Evolutionary conservation across 306 rosid genomes (phyloP).

Genomic region (Aeschynomene evenia): DNA sequence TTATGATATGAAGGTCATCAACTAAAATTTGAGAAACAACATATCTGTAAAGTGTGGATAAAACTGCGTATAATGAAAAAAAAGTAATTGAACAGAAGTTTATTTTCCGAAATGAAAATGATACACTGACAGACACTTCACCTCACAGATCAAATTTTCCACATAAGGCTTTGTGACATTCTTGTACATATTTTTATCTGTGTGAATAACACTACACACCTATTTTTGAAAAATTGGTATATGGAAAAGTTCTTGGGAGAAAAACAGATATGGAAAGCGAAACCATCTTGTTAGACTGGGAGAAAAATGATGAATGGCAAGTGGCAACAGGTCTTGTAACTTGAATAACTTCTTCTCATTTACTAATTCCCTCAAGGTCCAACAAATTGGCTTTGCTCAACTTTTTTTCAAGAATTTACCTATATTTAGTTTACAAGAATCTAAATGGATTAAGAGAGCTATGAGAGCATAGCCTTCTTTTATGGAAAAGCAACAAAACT

Average conservation of each 20-base stretch:
- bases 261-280: neutral
- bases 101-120: neutral
- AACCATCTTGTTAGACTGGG: neutral
- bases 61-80: too few species aligned
- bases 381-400: conserved; percentile 2
- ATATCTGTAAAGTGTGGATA: too few species aligned
- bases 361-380: neutral
- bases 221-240: neutral
- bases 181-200: neutral
- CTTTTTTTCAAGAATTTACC: conserved; percentile 8
- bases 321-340: neutral
- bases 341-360: neutral
- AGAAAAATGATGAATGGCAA: neutral
- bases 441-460: neutral
- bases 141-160: neutral
- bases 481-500: conserved; percentile 1
- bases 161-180: neutral
- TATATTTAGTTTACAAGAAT: conserved; percentile 24
- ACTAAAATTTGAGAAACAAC: too few species aligned
- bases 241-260: neutral
- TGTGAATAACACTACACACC: neutral
- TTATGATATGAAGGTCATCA: too few species aligned
- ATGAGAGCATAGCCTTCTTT: neutral
- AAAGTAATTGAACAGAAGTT: neutral
- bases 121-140: neutral